Evolutionary conservation across 140 eudicot genomes (phyloP), one percentile per base, ranked within the genome.

Genomic region (Flaveria floridana): DNA sequence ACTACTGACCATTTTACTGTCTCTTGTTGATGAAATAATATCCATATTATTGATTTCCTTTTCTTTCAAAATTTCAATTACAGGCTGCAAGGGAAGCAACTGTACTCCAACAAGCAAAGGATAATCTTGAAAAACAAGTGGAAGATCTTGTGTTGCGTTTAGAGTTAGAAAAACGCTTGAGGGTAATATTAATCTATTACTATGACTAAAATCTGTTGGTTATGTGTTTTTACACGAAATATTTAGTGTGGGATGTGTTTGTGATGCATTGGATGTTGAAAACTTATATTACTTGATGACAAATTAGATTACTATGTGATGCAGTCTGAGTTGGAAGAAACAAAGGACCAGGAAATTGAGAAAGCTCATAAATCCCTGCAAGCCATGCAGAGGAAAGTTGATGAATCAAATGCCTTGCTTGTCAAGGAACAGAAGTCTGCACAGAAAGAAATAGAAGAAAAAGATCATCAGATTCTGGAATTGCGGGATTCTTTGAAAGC

Each of bases 51-150:
- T 66, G 20, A 13, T 42, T 55, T n/a, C 39, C 7, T 14, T 39
- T 55, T 16, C 6, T 51, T 82, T 74, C 34, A 18, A 57, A 76
- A 18, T 39, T 37, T 18, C 56, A 76, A 71, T 37, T 81, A n/a
- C 72, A 94, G 99, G 99, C 87, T 51, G 87, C 97, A 63, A 88
- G 82, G 81, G 97, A 94, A 86, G 86, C 99, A 58, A 95, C 86
- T 56, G 95, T 89, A 21, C 99, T 94, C 47, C 88, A 89, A 83
- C 92, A 86, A 87, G 97, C 96, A 21, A 94, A 94, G 85, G 91
- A 91, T 79, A 94, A 84, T 77, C 96, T 94, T 77, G 97, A 90
- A 76, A 94, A 94, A 79, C 89, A 81, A 68, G 86, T 90, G 83
- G 97, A 90, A 90, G 97, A 94, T 68, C 96, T 94, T 51, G 82